Percentiles rank a stretch among this genome's conserved stretches.
phyloP scores from a whole-genome alignment of 2,329 filamentous ascomycete species.

The Aspergillus sp. region DNA sequence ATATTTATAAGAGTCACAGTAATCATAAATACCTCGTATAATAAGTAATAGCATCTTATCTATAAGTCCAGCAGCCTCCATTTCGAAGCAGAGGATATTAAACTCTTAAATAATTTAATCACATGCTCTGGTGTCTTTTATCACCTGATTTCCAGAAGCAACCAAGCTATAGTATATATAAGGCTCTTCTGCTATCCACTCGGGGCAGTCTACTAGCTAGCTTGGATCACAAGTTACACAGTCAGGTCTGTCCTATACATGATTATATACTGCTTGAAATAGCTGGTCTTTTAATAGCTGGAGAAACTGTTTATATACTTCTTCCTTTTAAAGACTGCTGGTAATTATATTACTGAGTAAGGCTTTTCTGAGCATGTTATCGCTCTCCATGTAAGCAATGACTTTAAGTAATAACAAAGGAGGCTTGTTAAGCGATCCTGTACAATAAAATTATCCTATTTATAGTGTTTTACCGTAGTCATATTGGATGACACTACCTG shows the following conservation, averaged over 20 bases:
- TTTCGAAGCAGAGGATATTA: not conserved
- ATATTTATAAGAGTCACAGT: not conserved
- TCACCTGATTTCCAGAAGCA: not conserved
- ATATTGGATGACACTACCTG: conserved; percentile 28
- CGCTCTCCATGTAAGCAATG: not conserved
- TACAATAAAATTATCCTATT: not conserved
- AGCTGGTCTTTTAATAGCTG: too few species aligned
- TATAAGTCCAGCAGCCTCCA: too few species aligned
- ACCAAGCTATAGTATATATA: not conserved
- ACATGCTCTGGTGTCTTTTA: not conserved
- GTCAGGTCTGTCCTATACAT: not conserved
- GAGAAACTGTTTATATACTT: too few species aligned
- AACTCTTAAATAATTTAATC: not conserved
- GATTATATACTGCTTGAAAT: not conserved
- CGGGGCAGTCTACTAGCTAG: not conserved
- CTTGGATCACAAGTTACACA: not conserved
- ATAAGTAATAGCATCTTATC: too few species aligned
- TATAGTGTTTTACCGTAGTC: conserved; percentile 22
- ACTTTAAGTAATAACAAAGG: not conserved
- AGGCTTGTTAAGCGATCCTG: not conserved
- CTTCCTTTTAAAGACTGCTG: too few species aligned
- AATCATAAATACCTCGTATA: too few species aligned
- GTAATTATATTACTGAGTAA: too few species aligned
- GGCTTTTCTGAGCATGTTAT: too few species aligned
- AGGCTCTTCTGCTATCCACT: not conserved